Evolutionary conservation across 768 basidiomycete genomes (phyloP).

Genomic region (Neoboletus brunneissimus): DNA sequence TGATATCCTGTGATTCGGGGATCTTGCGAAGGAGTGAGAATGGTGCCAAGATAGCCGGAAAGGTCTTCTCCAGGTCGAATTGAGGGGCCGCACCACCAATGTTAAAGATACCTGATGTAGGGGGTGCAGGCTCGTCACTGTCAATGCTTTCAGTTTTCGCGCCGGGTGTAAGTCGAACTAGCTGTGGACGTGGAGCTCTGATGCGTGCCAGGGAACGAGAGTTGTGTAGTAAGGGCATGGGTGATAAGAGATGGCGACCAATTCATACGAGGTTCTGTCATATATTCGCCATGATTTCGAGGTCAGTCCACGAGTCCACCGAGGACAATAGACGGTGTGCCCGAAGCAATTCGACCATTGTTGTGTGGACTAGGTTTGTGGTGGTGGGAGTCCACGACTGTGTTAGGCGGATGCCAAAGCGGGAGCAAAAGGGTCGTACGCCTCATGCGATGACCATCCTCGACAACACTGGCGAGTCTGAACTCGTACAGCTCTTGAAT

Average conservation of each 20-base stretch:
- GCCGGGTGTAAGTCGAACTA: not conserved
- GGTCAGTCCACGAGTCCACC: slow-evolving; percentile 12
- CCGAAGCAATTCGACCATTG: not conserved
- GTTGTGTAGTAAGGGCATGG: slow-evolving; percentile 7
- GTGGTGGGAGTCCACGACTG: slow-evolving; percentile 1
- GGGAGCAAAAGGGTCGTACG: not conserved
- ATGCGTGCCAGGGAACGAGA: slow-evolving; percentile 14
- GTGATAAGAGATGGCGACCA: not conserved
- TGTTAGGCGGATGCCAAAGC: not conserved
- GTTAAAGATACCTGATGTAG: slow-evolving; percentile 17
- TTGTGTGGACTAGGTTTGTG: not conserved
- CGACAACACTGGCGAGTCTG: slow-evolving; percentile 51
- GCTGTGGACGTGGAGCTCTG: not conserved
- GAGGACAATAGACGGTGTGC: slow-evolving; percentile 15
- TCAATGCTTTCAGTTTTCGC: slow-evolving; percentile 23
- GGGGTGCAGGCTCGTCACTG: slow-evolving; percentile 27
- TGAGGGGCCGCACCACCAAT: slow-evolving; percentile 6
- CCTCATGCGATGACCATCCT: slow-evolving; percentile 49
- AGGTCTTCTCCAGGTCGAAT: slow-evolving; percentile 34
- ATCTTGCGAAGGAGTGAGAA: slow-evolving; percentile 27
- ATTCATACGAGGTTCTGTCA: too few species aligned
- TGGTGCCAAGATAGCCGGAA: slow-evolving; percentile 36
- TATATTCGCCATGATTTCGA: not conserved
- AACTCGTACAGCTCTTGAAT: slow-evolving; percentile 59
- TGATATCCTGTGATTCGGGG: slow-evolving; percentile 23